Percentiles rank a stretch among this genome's conserved stretches.
phyloP scores from a whole-genome alignment of 768 basidiomycete genomes.

The Calocybe indica region DNA sequence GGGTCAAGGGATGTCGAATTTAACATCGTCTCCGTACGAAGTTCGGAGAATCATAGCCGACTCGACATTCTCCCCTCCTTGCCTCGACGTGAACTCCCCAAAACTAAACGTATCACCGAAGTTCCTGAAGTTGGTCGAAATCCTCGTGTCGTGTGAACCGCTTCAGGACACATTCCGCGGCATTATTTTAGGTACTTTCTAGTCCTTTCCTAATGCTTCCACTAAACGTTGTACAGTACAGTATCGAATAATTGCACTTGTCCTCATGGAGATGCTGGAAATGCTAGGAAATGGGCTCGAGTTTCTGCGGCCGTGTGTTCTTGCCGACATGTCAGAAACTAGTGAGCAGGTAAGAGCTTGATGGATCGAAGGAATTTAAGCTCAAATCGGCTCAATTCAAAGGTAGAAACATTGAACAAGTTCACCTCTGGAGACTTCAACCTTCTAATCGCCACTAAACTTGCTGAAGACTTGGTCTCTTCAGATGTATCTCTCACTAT shows the following conservation, averaged over 20 bases:
- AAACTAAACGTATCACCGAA: slow-evolving; percentile 69
- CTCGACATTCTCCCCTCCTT: slow-evolving; percentile 62
- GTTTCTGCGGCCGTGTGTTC: slow-evolving; percentile 50
- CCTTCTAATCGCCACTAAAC: slow-evolving; percentile 55
- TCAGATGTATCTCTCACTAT: slow-evolving; percentile 55
- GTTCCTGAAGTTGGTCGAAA: slow-evolving; percentile 52
- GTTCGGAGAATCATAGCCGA: slow-evolving; percentile 44
- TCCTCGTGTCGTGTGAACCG: slow-evolving; percentile 48
- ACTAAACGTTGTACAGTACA: slow-evolving; percentile 39
- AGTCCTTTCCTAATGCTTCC: slow-evolving; percentile 5
- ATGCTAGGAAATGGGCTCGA: slow-evolving; percentile 42
- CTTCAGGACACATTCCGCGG: slow-evolving; percentile 59
- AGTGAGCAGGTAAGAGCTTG: slow-evolving; percentile 1
- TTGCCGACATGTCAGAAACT: slow-evolving; percentile 31
- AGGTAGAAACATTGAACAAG: slow-evolving; percentile 43
- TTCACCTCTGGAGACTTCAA: slow-evolving; percentile 57
- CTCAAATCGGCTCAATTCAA: background rate
- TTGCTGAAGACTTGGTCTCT: slow-evolving; percentile 54
- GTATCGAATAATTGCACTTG: slow-evolving; percentile 39
- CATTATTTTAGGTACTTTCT: slow-evolving; percentile 50
- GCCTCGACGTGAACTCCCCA: slow-evolving; percentile 46
- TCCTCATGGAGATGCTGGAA: slow-evolving; percentile 55
- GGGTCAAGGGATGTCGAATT: slow-evolving; percentile 23
- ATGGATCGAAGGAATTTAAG: background rate
- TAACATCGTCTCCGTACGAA: slow-evolving; percentile 11